Evolutionary conservation across 257 asterid species (phyloP).

Genomic region (Gardenia jasminoides): DNA sequence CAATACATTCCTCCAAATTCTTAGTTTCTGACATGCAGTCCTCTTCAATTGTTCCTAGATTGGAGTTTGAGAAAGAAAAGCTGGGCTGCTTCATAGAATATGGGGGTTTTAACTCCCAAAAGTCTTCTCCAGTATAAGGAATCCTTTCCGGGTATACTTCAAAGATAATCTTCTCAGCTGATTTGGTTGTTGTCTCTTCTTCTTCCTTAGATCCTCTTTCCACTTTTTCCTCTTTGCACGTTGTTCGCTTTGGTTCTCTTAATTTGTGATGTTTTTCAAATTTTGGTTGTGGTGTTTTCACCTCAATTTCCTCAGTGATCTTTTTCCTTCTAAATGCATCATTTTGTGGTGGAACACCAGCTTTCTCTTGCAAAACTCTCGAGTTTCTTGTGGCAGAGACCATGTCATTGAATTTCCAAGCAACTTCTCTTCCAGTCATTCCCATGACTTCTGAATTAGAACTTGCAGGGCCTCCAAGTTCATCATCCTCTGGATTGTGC

Average conservation of each 20-base stretch:
- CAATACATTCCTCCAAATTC: slow-evolving; percentile 24
- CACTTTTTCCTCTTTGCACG: slow-evolving; percentile 18
- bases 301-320: slow-evolving; percentile 5
- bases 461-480: slow-evolving; percentile 30
- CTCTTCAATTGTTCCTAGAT: slow-evolving; percentile 22
- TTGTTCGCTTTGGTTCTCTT: background rate
- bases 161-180: slow-evolving; percentile 31
- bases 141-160: slow-evolving; percentile 28
- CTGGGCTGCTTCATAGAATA: slow-evolving; percentile 17
- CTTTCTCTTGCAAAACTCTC: slow-evolving; percentile 26
- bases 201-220: slow-evolving; percentile 11
- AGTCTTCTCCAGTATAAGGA: slow-evolving; percentile 15
- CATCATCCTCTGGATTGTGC: slow-evolving; percentile 35
- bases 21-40: slow-evolving; percentile 14
- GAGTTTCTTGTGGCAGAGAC: slow-evolving; percentile 32
- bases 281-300: slow-evolving; percentile 1
- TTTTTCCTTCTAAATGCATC: slow-evolving; percentile 24
- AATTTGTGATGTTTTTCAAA: slow-evolving; percentile 19
- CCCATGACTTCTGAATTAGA: slow-evolving; percentile 8
- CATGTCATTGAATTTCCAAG: slow-evolving; percentile 36
- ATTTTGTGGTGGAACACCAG: slow-evolving; percentile 16
- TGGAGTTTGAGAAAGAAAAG: slow-evolving; percentile 23
- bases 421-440: slow-evolving; percentile 11
- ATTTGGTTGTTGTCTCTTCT: slow-evolving; percentile 11
- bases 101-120: slow-evolving; percentile 9